phyloP scores from a whole-genome alignment of 495 filamentous ascomycete genomes.

The Parathielavia appendiculata region DNA sequence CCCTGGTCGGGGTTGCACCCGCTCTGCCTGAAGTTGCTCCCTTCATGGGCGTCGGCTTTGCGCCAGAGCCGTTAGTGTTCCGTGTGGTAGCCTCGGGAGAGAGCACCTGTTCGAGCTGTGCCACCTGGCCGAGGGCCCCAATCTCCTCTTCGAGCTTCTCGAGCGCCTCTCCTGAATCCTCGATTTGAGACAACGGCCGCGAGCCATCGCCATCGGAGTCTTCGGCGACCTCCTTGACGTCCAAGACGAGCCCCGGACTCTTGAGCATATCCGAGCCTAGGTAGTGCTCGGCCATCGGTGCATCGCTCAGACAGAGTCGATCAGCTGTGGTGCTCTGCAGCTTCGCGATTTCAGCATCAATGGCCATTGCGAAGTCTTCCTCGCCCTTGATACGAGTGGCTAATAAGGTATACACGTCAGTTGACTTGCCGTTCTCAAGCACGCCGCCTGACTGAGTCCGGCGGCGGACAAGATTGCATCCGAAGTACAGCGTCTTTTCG shows the following conservation, averaged over 20 bases:
- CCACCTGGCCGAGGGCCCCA: constrained; percentile 47
- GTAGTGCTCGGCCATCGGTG: not conserved
- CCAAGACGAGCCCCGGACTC: not conserved
- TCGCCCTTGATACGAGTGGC: constrained; percentile 31
- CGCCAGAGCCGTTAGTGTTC: not conserved
- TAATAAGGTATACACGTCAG: constrained; percentile 33
- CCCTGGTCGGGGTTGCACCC: constrained; percentile 21
- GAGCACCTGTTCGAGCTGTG: constrained; percentile 34
- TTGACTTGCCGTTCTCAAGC: constrained; percentile 5
- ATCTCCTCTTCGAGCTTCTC: constrained; percentile 65
- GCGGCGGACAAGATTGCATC: constrained; percentile 42
- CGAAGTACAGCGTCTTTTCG: constrained; percentile 37
- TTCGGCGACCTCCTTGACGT: not conserved
- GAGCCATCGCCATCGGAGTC: constrained; percentile 27
- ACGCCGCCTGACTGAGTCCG: constrained; percentile 18
- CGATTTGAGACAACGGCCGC: constrained; percentile 50
- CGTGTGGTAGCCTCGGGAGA: constrained; percentile 28
- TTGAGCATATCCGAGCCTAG: not conserved
- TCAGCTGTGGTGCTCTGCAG: not conserved
- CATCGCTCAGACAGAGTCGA: not conserved
- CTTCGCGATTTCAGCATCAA: not conserved
- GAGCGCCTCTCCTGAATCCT: constrained; percentile 63
- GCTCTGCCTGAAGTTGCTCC: constrained; percentile 21
- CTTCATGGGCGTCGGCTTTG: constrained; percentile 14
- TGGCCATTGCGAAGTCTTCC: constrained; percentile 15